Conservation (phyloP, 2,329 filamentous ascomycete genomes). For the Fusarium multiceps region DNA sequence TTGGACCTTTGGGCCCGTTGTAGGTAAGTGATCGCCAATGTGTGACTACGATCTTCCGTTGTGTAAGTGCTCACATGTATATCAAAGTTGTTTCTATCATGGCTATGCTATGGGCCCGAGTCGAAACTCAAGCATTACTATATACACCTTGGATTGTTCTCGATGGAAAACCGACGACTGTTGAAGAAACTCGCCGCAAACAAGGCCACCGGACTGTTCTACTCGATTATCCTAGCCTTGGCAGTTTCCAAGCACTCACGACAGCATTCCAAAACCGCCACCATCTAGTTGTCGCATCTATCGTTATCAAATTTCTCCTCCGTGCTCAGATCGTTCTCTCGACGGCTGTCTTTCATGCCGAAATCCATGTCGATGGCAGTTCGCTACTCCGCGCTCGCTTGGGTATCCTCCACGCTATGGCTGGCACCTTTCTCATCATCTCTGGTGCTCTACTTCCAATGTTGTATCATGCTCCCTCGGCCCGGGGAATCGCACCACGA, state of each 20-base stretch:
- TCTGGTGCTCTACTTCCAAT: constrained; percentile 39
- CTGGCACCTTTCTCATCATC: constrained; percentile 39
- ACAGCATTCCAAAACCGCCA: constrained; percentile 42
- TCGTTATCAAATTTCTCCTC: constrained; percentile 40
- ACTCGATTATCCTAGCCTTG: constrained; percentile 44
- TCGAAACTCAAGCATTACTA: constrained; percentile 45
- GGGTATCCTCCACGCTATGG: constrained; percentile 42
- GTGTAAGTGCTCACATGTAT: constrained; percentile 17
- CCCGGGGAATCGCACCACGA: constrained; percentile 44
- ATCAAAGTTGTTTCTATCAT: constrained; percentile 42
- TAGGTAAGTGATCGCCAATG: constrained; percentile 42
- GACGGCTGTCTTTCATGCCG: constrained; percentile 43
- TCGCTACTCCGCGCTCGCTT: constrained; percentile 34
- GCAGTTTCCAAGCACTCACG: constrained; percentile 37
- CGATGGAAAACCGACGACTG: constrained; percentile 39
- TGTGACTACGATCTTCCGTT: neutral
- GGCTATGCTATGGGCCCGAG: constrained; percentile 44
- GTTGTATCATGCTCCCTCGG: constrained; percentile 44
- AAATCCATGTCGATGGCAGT: constrained; percentile 35
- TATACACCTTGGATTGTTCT: constrained; percentile 48
- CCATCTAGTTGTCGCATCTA: constrained; percentile 43
- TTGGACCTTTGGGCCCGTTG: constrained; percentile 47
- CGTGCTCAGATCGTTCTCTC: constrained; percentile 45
- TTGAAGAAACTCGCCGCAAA: constrained; percentile 45
- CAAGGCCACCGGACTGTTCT: constrained; percentile 45